Percentiles rank a stretch among this genome's conserved stretches.
Conservation (phyloP, 768 basidiomycete genomes). For the Mycena floridula region DNA sequence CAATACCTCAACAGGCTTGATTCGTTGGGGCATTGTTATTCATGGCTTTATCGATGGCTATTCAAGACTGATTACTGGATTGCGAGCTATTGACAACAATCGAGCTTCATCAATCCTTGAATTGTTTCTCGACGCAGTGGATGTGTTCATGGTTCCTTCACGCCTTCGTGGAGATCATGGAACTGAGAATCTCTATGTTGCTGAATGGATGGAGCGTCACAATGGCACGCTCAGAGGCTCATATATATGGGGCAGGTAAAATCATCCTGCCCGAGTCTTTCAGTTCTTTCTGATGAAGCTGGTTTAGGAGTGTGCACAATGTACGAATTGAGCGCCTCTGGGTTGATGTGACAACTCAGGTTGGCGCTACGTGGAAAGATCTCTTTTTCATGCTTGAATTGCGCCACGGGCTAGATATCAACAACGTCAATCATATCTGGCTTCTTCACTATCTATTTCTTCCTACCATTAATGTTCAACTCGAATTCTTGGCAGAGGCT, state of each 20-base stretch:
- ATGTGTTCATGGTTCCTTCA: conserved; percentile 18
- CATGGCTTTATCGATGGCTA: conserved; percentile 26
- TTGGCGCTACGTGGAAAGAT: neutral
- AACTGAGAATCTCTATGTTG: conserved; percentile 21
- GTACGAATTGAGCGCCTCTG: neutral
- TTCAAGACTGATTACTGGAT: conserved; percentile 15
- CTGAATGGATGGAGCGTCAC: conserved; percentile 9
- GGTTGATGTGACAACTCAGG: too few relatives aligned
- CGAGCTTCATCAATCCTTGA: conserved; percentile 23
- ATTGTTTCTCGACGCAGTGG: conserved; percentile 18
- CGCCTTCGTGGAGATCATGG: conserved; percentile 26
- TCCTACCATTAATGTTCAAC: too few relatives aligned
- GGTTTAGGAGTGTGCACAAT: neutral
- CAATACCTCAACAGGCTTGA: conserved; percentile 13
- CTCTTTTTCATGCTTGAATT: too few relatives aligned
- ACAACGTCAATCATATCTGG: neutral
- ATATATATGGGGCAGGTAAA: conserved; percentile 17
- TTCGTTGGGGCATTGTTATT: conserved; percentile 21
- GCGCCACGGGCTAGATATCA: neutral
- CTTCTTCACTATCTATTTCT: too few relatives aligned
- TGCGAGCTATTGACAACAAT: conserved; percentile 28
- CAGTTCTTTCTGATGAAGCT: neutral
- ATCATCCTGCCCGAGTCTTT: neutral
- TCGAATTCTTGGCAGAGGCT: neutral
- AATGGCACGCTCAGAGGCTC: conserved; percentile 9